A percentile compares a stretch with the other conserved stretches of the same genome.
These are phyloP conservation scores for Allium fistulosum DNA, from an alignment of 106 monocot genomes.

Conservation along the genomic window DNA sequence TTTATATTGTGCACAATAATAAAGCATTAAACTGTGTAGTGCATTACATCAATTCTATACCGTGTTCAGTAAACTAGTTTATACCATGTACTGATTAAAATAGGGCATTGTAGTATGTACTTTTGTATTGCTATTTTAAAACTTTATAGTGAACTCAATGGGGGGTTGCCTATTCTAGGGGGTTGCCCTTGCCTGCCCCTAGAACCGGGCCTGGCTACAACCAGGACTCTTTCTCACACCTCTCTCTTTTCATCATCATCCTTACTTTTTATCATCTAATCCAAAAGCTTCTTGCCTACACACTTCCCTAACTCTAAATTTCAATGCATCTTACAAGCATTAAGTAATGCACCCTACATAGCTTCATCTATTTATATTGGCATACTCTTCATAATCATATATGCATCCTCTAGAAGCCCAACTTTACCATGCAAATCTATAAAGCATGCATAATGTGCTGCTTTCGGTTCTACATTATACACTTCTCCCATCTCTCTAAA, in stretches of 20 bases:
- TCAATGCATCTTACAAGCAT: constrained; percentile 53
- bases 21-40: too few species aligned
- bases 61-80: too few species aligned
- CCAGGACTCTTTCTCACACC: constrained; percentile 61
- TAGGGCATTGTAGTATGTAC: too few species aligned
- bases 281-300: constrained; percentile 39
- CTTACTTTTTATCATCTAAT: constrained; percentile 34
- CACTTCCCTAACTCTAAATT: constrained; percentile 41
- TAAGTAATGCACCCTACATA: constrained; percentile 68
- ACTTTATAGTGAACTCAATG: too few species aligned
- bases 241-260: constrained; percentile 41
- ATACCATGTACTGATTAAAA: too few species aligned
- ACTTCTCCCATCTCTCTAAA: constrained; percentile 41
- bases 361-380: constrained; percentile 42
- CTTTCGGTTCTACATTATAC: constrained; percentile 35
- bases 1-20: too few species aligned
- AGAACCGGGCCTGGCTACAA: too few species aligned
- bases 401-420: constrained; percentile 58
- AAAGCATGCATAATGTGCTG: constrained; percentile 61
- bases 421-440: constrained; percentile 50
- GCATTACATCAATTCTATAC: too few species aligned
- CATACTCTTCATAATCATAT: constrained; percentile 36
- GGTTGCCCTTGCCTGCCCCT: too few species aligned
- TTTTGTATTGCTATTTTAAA: too few species aligned
- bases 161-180: too few species aligned